phyloP scores from a whole-genome alignment of 2,329 filamentous ascomycete genomes.

The Gaeumannomyces tritici region DNA sequence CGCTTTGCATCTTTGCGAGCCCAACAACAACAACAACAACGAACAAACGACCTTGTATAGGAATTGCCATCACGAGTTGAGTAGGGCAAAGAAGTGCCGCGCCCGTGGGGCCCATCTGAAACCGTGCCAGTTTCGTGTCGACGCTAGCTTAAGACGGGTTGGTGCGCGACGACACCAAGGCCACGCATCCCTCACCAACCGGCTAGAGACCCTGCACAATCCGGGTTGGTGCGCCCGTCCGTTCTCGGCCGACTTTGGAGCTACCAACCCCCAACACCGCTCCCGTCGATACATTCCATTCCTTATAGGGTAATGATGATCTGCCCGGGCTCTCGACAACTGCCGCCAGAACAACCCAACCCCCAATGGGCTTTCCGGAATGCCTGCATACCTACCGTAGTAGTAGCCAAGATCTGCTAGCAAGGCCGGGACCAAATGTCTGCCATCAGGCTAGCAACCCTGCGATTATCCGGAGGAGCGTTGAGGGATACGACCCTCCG shows the following conservation, averaged over 20 bases:
- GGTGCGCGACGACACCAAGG: neutral
- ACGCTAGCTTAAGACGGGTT: neutral
- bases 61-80: neutral
- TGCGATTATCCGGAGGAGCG: neutral
- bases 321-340: too few relatives aligned
- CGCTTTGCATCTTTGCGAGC: neutral
- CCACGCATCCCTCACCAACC: neutral
- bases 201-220: neutral
- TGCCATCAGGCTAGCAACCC: too few relatives aligned
- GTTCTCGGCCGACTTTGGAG: too few relatives aligned
- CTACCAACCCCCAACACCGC: too few relatives aligned
- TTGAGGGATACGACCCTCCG: neutral
- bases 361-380: neutral
- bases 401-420: too few relatives aligned
- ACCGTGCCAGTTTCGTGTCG: neutral
- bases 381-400: too few relatives aligned
- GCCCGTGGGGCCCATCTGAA: neutral
- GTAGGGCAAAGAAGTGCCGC: neutral
- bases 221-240: neutral
- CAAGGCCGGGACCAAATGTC: too few relatives aligned
- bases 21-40: neutral
- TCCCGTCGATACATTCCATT: neutral
- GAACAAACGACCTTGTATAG: too few relatives aligned
- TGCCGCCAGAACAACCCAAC: too few relatives aligned
- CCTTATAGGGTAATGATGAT: neutral